phyloP scores from a whole-genome alignment of 2,329 filamentous ascomycete genomes.

The Hyphodiscus sp. region DNA sequence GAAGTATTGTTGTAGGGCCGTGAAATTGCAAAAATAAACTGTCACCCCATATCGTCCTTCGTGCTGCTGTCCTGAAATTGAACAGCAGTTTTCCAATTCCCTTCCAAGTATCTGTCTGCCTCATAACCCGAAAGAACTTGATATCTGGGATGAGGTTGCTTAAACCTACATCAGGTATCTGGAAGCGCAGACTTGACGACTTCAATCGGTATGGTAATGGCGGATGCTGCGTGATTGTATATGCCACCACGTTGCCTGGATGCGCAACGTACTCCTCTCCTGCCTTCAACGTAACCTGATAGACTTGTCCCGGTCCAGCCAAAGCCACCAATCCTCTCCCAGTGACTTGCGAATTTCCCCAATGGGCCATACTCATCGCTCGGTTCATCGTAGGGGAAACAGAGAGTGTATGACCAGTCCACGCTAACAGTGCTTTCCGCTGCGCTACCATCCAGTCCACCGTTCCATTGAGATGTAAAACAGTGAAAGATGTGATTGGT shows the following conservation, averaged over 20 bases:
- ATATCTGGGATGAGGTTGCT: slow-evolving; percentile 59
- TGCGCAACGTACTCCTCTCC: slow-evolving; percentile 90
- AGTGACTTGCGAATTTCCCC: slow-evolving; percentile 85
- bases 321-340: slow-evolving; percentile 82
- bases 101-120: slow-evolving; percentile 67
- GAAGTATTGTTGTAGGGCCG: slow-evolving; percentile 76
- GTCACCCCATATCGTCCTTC: slow-evolving; percentile 89
- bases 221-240: slow-evolving; percentile 66
- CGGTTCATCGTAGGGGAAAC: slow-evolving; percentile 71
- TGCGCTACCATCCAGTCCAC: slow-evolving; percentile 94
- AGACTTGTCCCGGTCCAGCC: slow-evolving; percentile 81
- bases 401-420: slow-evolving; percentile 83
- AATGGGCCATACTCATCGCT: slow-evolving; percentile 72
- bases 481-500: slow-evolving; percentile 76
- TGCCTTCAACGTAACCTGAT: slow-evolving; percentile 71
- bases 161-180: slow-evolving; percentile 65
- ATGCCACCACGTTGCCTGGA: slow-evolving; percentile 86
- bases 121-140: slow-evolving; percentile 67
- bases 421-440: slow-evolving; percentile 82
- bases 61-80: slow-evolving; percentile 65
- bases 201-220: slow-evolving; percentile 85
- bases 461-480: slow-evolving; percentile 85
- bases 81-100: slow-evolving; percentile 58
- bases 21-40: slow-evolving; percentile 85
- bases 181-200: slow-evolving; percentile 65